Evolutionary conservation across 2,329 filamentous ascomycete species (phyloP), one percentile per base, ranked within the genome.

Genomic region (Pseudogymnoascus sp.): DNA sequence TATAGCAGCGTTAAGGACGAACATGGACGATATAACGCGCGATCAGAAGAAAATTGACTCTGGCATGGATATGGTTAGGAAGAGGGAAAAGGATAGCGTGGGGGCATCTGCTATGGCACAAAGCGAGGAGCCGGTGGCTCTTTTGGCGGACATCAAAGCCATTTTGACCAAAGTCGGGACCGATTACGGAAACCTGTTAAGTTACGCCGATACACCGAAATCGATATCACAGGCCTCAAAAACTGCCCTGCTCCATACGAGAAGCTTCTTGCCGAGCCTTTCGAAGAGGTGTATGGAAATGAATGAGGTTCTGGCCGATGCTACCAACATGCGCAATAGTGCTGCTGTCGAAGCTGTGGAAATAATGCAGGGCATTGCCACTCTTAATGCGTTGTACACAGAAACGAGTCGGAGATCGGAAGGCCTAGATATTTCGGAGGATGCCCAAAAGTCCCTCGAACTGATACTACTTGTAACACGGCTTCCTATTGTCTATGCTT

Each of bases 401-500:
- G 84, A 81, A 64, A 80, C 94, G 36, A 91, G 91, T 70, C 77
- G 79, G 6, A 88, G 89, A 66, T 86, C 96, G 64, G 85, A 84
- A 61, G 80, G 83, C 2, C 76, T 97, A 48, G 87, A 87, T 65
- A 80, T 90, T 58, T 85, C 88, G 6, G 84, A 89, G 63, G 89
- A 94, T 64, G 89, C 90, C 52, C 81, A 89, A 70, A 85, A 90
- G 33, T 87, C 89, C 0, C 92, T 97, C 71, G 88, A 96, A 65
- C 83, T 90, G 40, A 80, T 99, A 21, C 86, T 87, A 15, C 80
- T 90, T 21, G 87, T 97, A 36, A 87, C 92, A 45, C 86, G 92
- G 65, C 82, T 97, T 31, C 94, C 94, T 0, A 87, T 88, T 62
- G 86, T 96, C 68, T 99, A 97, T 72, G 92, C 92, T 0, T 92